Evolutionary conservation across 805 yeast genomes (phyloP), one percentile per base, ranked within the genome.

Genomic region (Candida lessepsii): DNA sequence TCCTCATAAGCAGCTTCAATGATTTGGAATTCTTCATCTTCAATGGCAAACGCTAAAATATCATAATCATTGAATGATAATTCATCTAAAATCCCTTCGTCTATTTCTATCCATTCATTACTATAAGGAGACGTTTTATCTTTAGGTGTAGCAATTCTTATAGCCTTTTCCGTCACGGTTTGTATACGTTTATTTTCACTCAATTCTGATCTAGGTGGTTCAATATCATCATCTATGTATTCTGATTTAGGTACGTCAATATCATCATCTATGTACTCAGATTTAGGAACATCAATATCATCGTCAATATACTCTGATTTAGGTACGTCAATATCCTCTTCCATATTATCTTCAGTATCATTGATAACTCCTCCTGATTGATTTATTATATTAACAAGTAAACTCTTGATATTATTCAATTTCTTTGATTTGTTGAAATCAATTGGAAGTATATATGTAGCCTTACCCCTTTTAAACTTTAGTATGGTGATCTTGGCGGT

Each of bases 361-460:
- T 58, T 57, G 3, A 47, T 54, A 1, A 70, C 53, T 0, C 83
- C 83, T 2, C 83, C 83, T 0, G 77, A 63, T 2, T 57, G 46
- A 41, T 70, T 67, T 18, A 80, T 65, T 18, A 71, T 66, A 5
- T 53, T 49, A 1, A 57, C 55, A 17, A 79, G 58, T 14, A 53
- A 39, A 3, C 44, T 39, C 37, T 50, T 47, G 35, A 66, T 41
- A 26, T 43, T 39, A 11, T 24, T 16, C 47, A 49, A 27, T 26
- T 41, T 40, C 33, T 36, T 26, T 10, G 33, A 9, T 18, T 32
- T 32, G 8, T 19, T 32, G 9, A 60, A 47, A 9, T 52, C 52
- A 8, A 66, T 38, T 0, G 66, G 56, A 9, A 65, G 35, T 17
- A 56, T 50, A 40, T 61, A 67, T 1, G 72, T 64, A 3, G 58